Evolutionary conservation across 1,139 yeast genomes (phyloP).

Genomic region (Candida albicans): DNA sequence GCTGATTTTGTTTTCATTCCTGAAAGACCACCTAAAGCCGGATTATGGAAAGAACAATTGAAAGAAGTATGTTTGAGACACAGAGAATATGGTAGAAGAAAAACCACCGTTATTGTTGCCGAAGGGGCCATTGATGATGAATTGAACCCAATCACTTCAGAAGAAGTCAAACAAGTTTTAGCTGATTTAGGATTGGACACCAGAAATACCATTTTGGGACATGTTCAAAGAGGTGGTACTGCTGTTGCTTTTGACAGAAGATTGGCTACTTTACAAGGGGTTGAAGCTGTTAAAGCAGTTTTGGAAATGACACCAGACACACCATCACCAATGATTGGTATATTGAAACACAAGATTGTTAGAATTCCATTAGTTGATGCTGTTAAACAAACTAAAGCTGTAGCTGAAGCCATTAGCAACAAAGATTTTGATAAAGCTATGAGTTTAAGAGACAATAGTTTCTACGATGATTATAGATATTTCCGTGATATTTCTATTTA

Average conservation of each 20-base stretch:
- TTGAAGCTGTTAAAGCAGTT: conserved; percentile 94
- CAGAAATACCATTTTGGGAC: conserved; percentile 92
- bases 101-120: conserved; percentile 93
- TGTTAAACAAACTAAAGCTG: conserved; percentile 79
- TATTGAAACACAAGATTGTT: conserved; percentile 81
- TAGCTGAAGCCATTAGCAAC: conserved; percentile 77
- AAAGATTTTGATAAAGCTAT: conserved; percentile 87
- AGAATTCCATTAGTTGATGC: conserved; percentile 87
- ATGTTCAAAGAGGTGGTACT: conserved; percentile 97
- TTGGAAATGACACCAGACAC: conserved; percentile 84
- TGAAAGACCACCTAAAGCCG: conserved; percentile 74
- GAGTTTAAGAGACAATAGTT: conserved; percentile 82
- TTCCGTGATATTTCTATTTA: conserved; percentile 68
- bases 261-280: conserved; percentile 94
- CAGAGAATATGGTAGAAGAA: conserved; percentile 84
- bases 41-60: conserved; percentile 75
- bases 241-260: conserved; percentile 93
- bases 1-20: conserved; percentile 95
- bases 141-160: conserved; percentile 76
- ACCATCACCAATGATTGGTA: conserved; percentile 94
- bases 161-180: conserved; percentile 75
- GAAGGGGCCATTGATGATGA: conserved; percentile 94
- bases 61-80: conserved; percentile 71
- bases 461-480: conserved; percentile 73
- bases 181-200: conserved; percentile 88